Evolutionary conservation across 148 eudicot genomes (phyloP), one percentile per base, ranked within the genome.

Genomic region (Polygonum aviculare): DNA sequence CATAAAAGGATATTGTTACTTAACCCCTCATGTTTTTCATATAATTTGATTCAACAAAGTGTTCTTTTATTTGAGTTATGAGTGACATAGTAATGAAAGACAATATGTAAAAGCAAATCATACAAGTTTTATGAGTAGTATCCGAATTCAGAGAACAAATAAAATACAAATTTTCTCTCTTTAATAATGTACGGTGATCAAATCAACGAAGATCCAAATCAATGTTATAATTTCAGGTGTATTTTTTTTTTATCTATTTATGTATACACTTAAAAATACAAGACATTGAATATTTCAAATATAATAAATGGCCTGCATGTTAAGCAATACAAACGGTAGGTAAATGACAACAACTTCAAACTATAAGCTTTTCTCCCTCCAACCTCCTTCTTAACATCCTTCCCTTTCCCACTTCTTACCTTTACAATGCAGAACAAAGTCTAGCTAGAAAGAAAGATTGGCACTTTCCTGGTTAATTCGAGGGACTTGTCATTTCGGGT

Each of bases 321-420:
- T 82, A 94, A 84, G 44, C 44, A 67, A 67, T 35, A 62, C 10
- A 51, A 54, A 84, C 74, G 81, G 88, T 93, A 89, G 98, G 98
- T 93, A 72, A 82, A 21, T 57, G 98, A 94, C 55, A 81, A 86
- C 91, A 81, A 91, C 98, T 60, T 74, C 36, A 79, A 84, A 81
- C 85, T 78, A 73, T 82, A 78, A 77, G 71, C 77, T 75, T 60
- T 50, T 72, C 69, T 48, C 74, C 75, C 57, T 79, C 80, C 69
- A 80, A 80, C 80, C 83, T 82, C 78, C 82, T 36, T 87, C 54
- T 67, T 83, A 82, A 21, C 80, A 73, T 76, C 19, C 40, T 74
- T 4, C 47, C 76, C 69, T 41, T 72, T 51, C 21, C 19, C 35
- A 26, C 67, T 60, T 26, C n/a, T 67, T 67, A 0, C 44, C 69